phyloP scores from a whole-genome alignment of 2,329 filamentous ascomycete genomes.

The Fusarium zealandicum region DNA sequence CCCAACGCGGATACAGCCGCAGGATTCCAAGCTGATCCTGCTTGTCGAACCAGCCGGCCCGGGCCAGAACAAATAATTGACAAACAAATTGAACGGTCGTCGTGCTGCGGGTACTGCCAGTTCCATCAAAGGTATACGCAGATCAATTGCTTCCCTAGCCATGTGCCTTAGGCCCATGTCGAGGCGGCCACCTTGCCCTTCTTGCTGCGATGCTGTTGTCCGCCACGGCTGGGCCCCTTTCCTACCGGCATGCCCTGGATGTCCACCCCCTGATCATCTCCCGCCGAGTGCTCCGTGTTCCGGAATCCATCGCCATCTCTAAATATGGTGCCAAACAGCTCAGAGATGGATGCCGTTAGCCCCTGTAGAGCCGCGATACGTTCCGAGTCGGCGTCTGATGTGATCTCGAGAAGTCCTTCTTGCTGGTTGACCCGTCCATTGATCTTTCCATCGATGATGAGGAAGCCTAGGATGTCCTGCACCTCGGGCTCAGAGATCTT shows the following conservation, averaged over 20 bases:
- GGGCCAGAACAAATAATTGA: not conserved
- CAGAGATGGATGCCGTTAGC: slow-evolving; percentile 74
- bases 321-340: slow-evolving; percentile 75
- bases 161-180: slow-evolving; percentile 23
- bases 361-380: slow-evolving; percentile 75
- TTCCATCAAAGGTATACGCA: not conserved
- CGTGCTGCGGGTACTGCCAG: not conserved
- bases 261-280: slow-evolving; percentile 44
- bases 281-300: slow-evolving; percentile 34
- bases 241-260: slow-evolving; percentile 34
- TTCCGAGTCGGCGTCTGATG: slow-evolving; percentile 74
- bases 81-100: slow-evolving; percentile 5
- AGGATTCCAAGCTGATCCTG: slow-evolving; percentile 15
- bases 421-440: slow-evolving; percentile 90
- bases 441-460: slow-evolving; percentile 90
- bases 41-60: slow-evolving; percentile 22
- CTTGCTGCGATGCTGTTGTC: slow-evolving; percentile 25
- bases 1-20: slow-evolving; percentile 30
- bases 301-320: slow-evolving; percentile 78
- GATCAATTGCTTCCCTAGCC: slow-evolving; percentile 2
- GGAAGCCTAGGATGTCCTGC: slow-evolving; percentile 92
- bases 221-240: slow-evolving; percentile 14
- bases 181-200: slow-evolving; percentile 30
- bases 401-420: slow-evolving; percentile 81
- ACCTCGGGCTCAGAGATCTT: slow-evolving; percentile 87